phyloP scores from a whole-genome alignment of 257 asterid genomes.

The Solanum chmielewskii region DNA sequence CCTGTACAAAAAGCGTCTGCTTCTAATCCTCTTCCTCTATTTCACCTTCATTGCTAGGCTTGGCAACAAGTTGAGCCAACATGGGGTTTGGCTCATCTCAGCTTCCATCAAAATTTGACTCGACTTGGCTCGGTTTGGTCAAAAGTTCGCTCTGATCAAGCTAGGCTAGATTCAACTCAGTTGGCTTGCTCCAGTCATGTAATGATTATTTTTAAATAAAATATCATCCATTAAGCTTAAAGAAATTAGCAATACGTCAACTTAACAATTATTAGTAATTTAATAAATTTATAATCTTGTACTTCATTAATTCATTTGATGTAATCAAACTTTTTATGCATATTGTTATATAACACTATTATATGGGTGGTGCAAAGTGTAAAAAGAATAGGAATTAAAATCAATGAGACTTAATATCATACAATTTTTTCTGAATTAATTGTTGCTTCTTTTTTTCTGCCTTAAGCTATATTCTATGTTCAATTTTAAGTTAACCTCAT shows the following conservation, averaged over 20 bases:
- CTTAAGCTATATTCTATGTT: neutral
- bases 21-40: neutral
- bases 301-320: neutral
- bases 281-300: neutral
- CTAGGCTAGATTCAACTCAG: neutral
- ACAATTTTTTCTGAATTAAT: neutral
- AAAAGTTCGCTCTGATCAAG: neutral
- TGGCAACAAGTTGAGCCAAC: neutral
- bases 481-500: neutral
- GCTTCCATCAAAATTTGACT: neutral
- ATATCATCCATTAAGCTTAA: neutral
- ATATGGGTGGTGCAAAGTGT: neutral
- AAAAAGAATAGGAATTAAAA: neutral
- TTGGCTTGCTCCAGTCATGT: neutral
- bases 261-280: neutral
- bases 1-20: neutral
- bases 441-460: neutral
- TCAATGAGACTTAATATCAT: neutral
- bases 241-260: neutral
- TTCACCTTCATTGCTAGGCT: neutral
- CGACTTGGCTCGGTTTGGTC: neutral
- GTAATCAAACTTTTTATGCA: neutral
- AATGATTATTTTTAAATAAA: neutral
- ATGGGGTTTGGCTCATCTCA: neutral
- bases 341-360: neutral